Evolutionary conservation across 2,329 filamentous ascomycete genomes (phyloP), one percentile per base, ranked within the genome.

Genomic region (Scedosporium boydii): DNA sequence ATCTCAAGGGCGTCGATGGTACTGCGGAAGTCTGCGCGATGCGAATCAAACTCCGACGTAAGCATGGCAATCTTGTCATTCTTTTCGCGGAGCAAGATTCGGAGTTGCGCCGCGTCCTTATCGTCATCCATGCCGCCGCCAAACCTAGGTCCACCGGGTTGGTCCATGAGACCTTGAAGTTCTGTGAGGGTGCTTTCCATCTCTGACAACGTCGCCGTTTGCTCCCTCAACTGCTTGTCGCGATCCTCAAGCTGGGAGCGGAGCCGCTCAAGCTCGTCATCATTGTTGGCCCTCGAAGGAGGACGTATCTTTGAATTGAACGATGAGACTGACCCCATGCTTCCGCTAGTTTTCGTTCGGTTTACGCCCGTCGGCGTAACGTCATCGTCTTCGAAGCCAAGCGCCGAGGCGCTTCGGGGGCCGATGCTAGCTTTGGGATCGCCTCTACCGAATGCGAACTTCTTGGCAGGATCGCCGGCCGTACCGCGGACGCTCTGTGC

Each of bases 1-100:
- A 98, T 85, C 74, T 99, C 95, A 59, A 99, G 80, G 0, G 93
- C 96, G 75, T 99, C 95, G 65, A 99, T 95, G 18, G 95, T 99
- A 73, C 91, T 96, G 67, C 95, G 83, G 76, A 99, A 99, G 74
- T 99, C 95, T 18, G 95, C 93, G 63, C 95, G 85, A 72, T 99
- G 93, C 9, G 89, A 86, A 71, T 99, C 95, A 69, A 99, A 99
- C 71, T 99, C 95, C 7, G 90, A 86, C 0, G 93, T 98, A 68
- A 99, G 83, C 80, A 93, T 87, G 27, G 89, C 87, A 67, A 99
- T 97, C 78, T 93, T 96, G 63, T 99, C 95, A 69, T 97, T 97
- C 82, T 96, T 97, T 76, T 99, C 95, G 26, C 91, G 84, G 61
- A 99, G 77, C 68, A 96, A 76, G n/a, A 88, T 84, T 61, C 93